Base-by-base conservation (phyloP, 129 eudicot species). In the Silybum marianum region DNA sequence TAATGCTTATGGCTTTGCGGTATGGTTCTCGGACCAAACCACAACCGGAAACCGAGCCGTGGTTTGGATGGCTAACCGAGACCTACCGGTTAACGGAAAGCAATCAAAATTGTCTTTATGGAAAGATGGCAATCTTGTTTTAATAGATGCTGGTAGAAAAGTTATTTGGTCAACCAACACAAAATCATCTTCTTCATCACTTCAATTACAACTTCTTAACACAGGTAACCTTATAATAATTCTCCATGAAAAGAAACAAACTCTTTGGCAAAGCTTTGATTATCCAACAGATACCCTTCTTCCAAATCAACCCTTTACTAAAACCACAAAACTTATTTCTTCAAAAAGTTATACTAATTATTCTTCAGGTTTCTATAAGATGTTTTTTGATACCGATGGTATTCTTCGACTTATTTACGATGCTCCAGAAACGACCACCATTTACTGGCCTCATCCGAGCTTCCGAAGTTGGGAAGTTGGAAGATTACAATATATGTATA, bases 21-120 rank as follows among this genome's bases (percentile, higher is more conserved):
- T 88, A 4, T 85, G 87, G 91, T 85, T 78, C 78, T 51, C 83
- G 8, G 18, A 78, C 22, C 51, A 42, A 51, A 2, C 14, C 6
- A 39, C 75, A 22, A 28, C 71, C 18, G 73, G n/a, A 12, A 70
- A 0, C 7, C 66, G 25, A 34, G 79, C 87, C 21, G 7, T 80
- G 7, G 82, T 71, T 23, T 88, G 91, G 90, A 88, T 71, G 82
- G 88, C 86, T 11, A 88, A 88, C 60, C 63, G 88, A 4, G 86
- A 88, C 10, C 25, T 48, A 28, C 91, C 91, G 3, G 87, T 88
- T 14, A 88, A 84, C 32, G 82, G 85, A 7, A 82, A 44, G 74
- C 6, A 32, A 39, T 69, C 90, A 28, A 42, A 63, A 22, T 48
- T 87, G 21, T 28, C 71, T 0, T 62, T 87, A 6, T 4, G 4